These are phyloP conservation scores for Talaromyces wortmannii DNA, from an alignment of 495 filamentous ascomycete genomes.

Conservation along the genomic window DNA sequence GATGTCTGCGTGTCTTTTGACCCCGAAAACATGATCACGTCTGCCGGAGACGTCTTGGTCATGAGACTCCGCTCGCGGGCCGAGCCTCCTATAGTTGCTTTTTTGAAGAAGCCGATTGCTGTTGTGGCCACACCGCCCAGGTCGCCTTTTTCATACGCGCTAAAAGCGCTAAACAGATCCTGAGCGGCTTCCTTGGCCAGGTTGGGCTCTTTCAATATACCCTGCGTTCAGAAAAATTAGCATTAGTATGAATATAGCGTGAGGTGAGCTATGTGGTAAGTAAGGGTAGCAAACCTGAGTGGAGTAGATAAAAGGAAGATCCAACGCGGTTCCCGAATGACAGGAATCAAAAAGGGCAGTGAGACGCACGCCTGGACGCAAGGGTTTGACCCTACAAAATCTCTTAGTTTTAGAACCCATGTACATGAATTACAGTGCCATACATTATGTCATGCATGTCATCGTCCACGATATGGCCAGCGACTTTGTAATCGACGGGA, in stretches of 20 bases:
- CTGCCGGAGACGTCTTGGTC: conserved; percentile 90
- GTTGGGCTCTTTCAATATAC: conserved; percentile 96
- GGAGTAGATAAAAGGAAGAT: conserved; percentile 95
- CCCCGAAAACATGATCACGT: conserved; percentile 96
- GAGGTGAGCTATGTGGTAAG: too few species aligned
- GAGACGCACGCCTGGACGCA: conserved; percentile 78
- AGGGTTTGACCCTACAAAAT: conserved; percentile 50
- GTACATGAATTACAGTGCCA: background rate
- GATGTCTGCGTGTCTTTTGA: conserved; percentile 94
- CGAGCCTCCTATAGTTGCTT: conserved; percentile 78
- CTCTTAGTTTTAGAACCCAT: too few species aligned
- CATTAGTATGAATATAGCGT: background rate
- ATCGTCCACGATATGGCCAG: conserved; percentile 94
- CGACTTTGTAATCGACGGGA: conserved; percentile 84
- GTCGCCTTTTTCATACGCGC: conserved; percentile 85
- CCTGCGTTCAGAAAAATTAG: conserved; percentile 38
- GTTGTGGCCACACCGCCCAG: conserved; percentile 73
- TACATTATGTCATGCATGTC: conserved; percentile 97
- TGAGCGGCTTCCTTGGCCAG: conserved; percentile 96
- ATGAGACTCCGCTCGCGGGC: conserved; percentile 70
- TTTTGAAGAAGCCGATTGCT: conserved; percentile 86
- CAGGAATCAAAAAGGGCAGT: conserved; percentile 99
- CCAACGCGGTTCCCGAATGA: conserved; percentile 92
- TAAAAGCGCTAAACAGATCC: conserved; percentile 83
- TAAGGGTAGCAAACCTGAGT: conserved; percentile 32